phyloP scores from a whole-genome alignment of 2,329 filamentous ascomycete genomes.

The Beauveria sp. region DNA sequence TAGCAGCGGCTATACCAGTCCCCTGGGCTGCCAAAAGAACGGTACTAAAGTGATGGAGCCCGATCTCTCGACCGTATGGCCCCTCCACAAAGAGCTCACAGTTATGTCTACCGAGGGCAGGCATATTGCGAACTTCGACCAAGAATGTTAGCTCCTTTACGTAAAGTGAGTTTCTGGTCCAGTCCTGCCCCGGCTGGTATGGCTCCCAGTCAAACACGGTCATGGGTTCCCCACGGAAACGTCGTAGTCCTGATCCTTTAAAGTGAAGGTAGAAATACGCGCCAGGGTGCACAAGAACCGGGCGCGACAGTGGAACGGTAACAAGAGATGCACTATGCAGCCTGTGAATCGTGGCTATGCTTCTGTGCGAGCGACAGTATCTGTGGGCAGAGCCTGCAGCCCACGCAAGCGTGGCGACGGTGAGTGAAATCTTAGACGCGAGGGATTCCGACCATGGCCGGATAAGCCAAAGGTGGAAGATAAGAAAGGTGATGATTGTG shows the following conservation, averaged over 20 bases:
- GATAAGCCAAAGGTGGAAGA: background rate
- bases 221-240: background rate
- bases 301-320: background rate
- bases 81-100: background rate
- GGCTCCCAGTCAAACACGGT: background rate
- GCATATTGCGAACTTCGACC: background rate
- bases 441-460: background rate
- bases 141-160: background rate
- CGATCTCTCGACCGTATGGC: background rate
- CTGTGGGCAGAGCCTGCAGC: background rate
- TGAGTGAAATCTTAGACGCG: background rate
- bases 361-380: background rate
- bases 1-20: background rate
- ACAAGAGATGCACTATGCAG: background rate
- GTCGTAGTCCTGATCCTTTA: background rate
- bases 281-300: background rate
- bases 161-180: background rate
- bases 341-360: background rate
- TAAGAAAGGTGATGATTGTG: background rate
- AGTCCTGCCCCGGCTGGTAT: background rate
- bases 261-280: conserved; percentile 1
- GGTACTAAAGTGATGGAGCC: background rate
- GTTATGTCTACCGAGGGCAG: background rate
- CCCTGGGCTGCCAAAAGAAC: background rate
- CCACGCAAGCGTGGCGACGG: background rate